Evolutionary conservation across 1,284 basidiomycete genomes (phyloP), one percentile per base, ranked within the genome.

Genomic region (Tremellales sp.): DNA sequence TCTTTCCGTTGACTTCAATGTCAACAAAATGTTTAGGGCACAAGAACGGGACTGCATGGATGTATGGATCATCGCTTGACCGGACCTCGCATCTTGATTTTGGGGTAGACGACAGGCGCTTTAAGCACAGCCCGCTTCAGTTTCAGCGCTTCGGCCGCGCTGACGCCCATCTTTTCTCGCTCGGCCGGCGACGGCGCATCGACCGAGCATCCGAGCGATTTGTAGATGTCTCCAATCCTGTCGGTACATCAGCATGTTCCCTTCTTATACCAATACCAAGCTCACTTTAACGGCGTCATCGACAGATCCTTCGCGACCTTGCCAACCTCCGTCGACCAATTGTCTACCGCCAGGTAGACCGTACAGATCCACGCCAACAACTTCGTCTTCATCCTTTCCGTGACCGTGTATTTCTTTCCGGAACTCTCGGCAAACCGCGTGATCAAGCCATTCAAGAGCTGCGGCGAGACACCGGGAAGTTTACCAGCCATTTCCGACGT

Each of bases 91-190:
- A 61, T 61, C 53, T 66, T 69, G 27, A 61, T 61, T 63, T 85
- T 85, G 1, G 89, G 89, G 72, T 91, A 93, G 53, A 79, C 77
- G 5, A 92, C 76, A 2, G 90, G 90, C 2, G 82, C 79, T 43
- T 75, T 80, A 43, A 94, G 76, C 0, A 84, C 74, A 0, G 87
- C 89, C 46, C 83, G 78, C 60, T 84, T 86, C 32, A 74, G 76
- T 33, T 78, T 75, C 25, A 76, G 79, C 0, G 79, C 79, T 45
- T 83, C 80, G 0, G 82, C 78, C 12, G 86, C 64, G 2, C 58
- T 49, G 28, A 74, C 50, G 6, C 86, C 85, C 33, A 85, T 74
- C 51, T 77, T 75, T 53, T 81, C 81, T 16, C 86, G 77, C 54
- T 92, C 85, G 7, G 76, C 75, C 10, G 79, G 74, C 2, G 75